Evolutionary conservation across 179 eudicot species (phyloP), one percentile per base, ranked within the genome.

Genomic region (Sideroxylon spinosum): DNA sequence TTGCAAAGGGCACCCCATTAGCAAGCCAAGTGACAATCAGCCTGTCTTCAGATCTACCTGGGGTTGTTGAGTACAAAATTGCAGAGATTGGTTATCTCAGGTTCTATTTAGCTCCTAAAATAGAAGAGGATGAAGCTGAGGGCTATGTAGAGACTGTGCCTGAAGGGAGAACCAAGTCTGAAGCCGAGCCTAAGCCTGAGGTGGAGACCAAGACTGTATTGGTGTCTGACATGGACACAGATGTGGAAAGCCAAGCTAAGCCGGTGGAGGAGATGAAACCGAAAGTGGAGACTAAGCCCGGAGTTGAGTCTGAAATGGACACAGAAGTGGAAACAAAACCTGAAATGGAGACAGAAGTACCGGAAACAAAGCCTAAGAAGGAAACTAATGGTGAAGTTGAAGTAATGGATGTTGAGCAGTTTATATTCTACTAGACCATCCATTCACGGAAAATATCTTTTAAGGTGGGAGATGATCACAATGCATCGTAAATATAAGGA

Each of bases 61-160:
- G 88, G 55, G 91, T 90, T 75, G 92, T 88, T 11, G 93, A 88
- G 78, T 91, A 91, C 87, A 90, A 90, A 86, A 85, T 91, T 78
- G 93, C 95, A 3, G 95, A 91, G 83, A 90, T 90, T 90, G 93
- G 95, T n/a, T 88, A 91, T 78, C 73, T 91, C 64, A 85, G 93
- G 79, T 91, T 82, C 76, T 91, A 90, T 82, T 73, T 91, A 83
- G 92, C 93, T 79, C 92, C 96, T 74, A 91, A 91, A 82, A 88
- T 91, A 19, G 95, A 91, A 78, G 95, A 91, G 67, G 93, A 91
- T 65, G 88, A 88, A 26, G 74, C 44, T 46, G 82, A 57, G 37
- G 53, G 60, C 74, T 66, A 74, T 26, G 78, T 61, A 0, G 89
- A 86, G 80, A 78, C 85, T 73, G 79, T 71, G 60, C 80, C 77